These are phyloP conservation scores for Leccinum sublutescens DNA, from an alignment of 768 basidiomycete species.

Conservation along the genomic window DNA sequence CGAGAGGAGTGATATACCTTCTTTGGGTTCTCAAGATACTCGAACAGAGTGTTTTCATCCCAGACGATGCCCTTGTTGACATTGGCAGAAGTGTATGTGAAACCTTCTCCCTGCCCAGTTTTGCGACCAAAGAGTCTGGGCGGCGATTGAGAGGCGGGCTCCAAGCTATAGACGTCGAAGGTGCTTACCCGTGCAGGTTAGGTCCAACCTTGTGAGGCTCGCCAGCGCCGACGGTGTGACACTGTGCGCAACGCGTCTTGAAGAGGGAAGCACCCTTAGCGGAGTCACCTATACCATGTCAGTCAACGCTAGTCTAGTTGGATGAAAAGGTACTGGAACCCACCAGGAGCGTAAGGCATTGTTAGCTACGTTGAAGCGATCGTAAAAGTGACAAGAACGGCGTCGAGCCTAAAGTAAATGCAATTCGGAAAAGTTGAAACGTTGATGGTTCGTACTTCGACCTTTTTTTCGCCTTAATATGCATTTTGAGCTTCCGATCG, in stretches of 20 bases:
- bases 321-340: constrained; percentile 11
- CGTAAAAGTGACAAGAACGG: neutral
- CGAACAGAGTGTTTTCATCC: constrained; percentile 88
- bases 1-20: constrained; percentile 52
- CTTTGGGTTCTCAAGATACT: constrained; percentile 96
- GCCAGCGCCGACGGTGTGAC: constrained; percentile 81
- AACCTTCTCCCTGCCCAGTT: constrained; percentile 83
- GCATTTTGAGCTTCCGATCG: constrained; percentile 23
- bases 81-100: constrained; percentile 93
- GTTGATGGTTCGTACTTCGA: constrained; percentile 1
- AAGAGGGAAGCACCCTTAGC: constrained; percentile 91
- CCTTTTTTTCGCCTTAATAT: constrained; percentile 16
- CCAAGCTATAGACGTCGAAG: neutral
- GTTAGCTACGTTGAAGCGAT: constrained; percentile 5
- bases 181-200: constrained; percentile 84
- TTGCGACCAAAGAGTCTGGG: constrained; percentile 79
- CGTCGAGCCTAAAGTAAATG: constrained; percentile 5
- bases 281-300: constrained; percentile 62
- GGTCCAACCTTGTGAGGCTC: constrained; percentile 91
- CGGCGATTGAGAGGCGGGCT: neutral
- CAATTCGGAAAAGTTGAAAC: neutral
- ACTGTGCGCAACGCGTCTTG: constrained; percentile 95
- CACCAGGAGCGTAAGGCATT: constrained; percentile 47
- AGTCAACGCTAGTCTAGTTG: constrained; percentile 7
- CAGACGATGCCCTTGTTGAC: constrained; percentile 91